Base-by-base conservation (phyloP, 805 yeast species). In the Cyberlindnera xylosilytica region DNA sequence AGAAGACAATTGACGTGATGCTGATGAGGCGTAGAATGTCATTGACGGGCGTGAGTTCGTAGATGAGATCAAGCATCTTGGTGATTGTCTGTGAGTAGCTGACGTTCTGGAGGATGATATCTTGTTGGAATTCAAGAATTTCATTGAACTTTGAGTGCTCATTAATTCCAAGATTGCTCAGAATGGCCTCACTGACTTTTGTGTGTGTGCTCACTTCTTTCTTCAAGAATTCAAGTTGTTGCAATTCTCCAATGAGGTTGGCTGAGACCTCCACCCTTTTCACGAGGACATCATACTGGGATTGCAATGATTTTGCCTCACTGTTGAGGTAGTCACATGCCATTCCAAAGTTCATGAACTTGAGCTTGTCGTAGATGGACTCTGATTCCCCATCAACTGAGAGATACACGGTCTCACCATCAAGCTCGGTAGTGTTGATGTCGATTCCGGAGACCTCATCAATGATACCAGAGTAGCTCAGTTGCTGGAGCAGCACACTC, bases 381-480 rank as follows among this genome's bases (percentile, higher is more conserved):
- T 44, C 43, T 3, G 42, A 38, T 23, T 31, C 43, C 7, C 36
- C 41, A 22, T 40, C 41, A 8, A 34, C 13, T 3, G 41, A 34
- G 15, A 20, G 56, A 50, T 20, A 41, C 41, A 22, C 48, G 32
- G 23, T 50, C 41, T 59, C 55, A 8, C 46, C 56, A 26, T 53
- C 49, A 17, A 64, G 33, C 18, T 52, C 56, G 2, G 60, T 50
- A 4, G 57, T 65, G 46, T 72, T 73, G 11, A 70, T 57, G 12
- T 72, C 67, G 6, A 82, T 64, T 4, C 75, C 78, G 50, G 79
- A 71, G 11, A 79, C 59, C 52, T 90, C 97, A 58, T 86, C 90
- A 17, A 89, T 67, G 13, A 93, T 67, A 0, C 98, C 99, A 15
- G 76, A 69, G 59, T 90, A 91, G 2, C 88, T 85, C 52, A 90